phyloP scores from a whole-genome alignment of 805 yeast species.

The Spathaspora girioi region DNA sequence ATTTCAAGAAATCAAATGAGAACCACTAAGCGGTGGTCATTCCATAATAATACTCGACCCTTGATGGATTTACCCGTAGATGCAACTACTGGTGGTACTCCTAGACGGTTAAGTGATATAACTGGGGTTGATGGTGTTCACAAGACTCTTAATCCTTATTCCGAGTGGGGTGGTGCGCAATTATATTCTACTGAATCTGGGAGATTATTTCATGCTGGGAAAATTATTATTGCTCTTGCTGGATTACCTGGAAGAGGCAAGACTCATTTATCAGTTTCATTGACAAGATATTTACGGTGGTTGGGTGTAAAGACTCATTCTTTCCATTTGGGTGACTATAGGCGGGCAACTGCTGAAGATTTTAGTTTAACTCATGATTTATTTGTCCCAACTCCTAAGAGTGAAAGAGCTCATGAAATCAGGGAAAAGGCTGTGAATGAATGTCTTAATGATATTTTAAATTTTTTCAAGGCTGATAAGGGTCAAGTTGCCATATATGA shows the following conservation, averaged over 20 bases:
- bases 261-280: conserved; percentile 85
- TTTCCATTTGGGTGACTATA: conserved; percentile 88
- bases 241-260: conserved; percentile 97
- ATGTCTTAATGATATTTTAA: conserved; percentile 65
- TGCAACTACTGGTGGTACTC: conserved; percentile 15
- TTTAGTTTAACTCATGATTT: conserved; percentile 57
- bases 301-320: conserved; percentile 90
- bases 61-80: conserved; percentile 31
- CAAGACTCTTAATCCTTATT: conserved; percentile 53
- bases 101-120: conserved; percentile 37
- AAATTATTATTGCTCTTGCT: conserved; percentile 79
- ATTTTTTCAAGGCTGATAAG: conserved; percentile 66
- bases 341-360: conserved; percentile 53
- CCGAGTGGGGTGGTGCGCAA: conserved; percentile 53
- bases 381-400: conserved; percentile 52
- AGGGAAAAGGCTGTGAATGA: conserved; percentile 57
- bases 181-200: conserved; percentile 91
- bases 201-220: conserved; percentile 91
- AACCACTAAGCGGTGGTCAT: conserved; percentile 42
- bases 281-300: conserved; percentile 93
- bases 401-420: conserved; percentile 41
- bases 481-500: conserved; percentile 97
- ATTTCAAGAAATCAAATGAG: conserved; percentile 27
- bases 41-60: conserved; percentile 34
- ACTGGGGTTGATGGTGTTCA: conserved; percentile 60